These are phyloP conservation scores for Phialophora chinensis DNA, from an alignment of 2,329 filamentous ascomycete genomes.

Conservation along the genomic window DNA sequence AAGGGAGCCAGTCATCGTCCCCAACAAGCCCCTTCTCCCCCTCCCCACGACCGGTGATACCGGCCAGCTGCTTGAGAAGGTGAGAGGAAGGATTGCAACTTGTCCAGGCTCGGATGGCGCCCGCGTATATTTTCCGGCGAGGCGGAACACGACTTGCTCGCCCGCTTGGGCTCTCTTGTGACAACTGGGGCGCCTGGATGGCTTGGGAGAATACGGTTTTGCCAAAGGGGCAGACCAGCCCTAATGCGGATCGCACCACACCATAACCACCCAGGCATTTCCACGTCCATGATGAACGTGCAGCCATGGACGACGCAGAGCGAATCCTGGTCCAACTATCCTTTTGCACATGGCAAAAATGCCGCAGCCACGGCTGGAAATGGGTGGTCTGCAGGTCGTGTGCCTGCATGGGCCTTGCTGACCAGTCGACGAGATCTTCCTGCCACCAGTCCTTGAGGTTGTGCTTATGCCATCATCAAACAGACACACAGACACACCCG, in stretches of 20 bases:
- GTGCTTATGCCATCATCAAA: slow-evolving; percentile 1
- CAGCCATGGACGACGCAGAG: not conserved
- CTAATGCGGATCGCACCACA: not conserved
- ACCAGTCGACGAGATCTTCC: not conserved
- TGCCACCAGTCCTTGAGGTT: not conserved
- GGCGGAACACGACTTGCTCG: slow-evolving; percentile 4
- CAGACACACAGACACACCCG: not conserved
- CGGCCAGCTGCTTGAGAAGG: not conserved
- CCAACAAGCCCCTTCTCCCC: not conserved
- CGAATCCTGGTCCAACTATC: slow-evolving; percentile 8
- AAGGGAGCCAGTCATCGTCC: slow-evolving; percentile 7
- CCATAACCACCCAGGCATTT: not conserved
- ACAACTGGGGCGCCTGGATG: slow-evolving; percentile 10
- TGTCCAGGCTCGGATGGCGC: not conserved
- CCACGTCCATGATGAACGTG: not conserved
- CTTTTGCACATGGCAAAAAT: slow-evolving; percentile 25
- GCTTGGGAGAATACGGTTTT: slow-evolving; percentile 9
- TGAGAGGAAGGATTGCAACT: not conserved
- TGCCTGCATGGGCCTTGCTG: slow-evolving; percentile 10
- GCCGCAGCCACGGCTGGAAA: slow-evolving; percentile 13
- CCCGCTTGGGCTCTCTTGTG: slow-evolving; percentile 1
- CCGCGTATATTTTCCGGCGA: slow-evolving; percentile 10
- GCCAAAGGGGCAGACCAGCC: not conserved
- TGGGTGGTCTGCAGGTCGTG: not conserved
- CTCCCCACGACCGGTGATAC: not conserved